A percentile compares a stretch with the other conserved stretches of the same genome.
phyloP scores from a whole-genome alignment of 2,329 filamentous ascomycete species.

The Triangularia setosa region DNA sequence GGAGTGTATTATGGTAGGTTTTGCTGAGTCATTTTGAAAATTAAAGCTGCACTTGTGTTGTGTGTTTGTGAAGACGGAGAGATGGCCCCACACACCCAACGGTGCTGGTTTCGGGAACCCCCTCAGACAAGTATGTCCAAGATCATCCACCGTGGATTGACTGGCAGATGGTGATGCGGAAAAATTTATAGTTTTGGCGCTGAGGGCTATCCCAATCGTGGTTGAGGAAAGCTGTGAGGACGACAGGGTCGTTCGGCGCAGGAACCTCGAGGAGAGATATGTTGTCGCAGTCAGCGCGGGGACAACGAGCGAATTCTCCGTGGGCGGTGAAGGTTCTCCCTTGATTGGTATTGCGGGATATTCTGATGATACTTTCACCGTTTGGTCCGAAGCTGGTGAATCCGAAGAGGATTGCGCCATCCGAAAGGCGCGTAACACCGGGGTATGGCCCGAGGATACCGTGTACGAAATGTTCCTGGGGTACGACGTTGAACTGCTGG shows the following conservation, averaged over 20 bases:
- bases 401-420: constrained; percentile 42
- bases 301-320: constrained; percentile 41
- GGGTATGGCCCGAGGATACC: constrained; percentile 43
- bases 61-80: constrained; percentile 33
- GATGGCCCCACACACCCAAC: constrained; percentile 48
- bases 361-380: constrained; percentile 35
- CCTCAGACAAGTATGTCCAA: constrained; percentile 44
- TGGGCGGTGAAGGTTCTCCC: constrained; percentile 38
- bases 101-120: constrained; percentile 31
- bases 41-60: constrained; percentile 38
- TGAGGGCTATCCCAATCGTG: constrained; percentile 11
- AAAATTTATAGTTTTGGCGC: constrained; percentile 20
- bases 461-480: constrained; percentile 29
- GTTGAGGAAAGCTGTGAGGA: constrained; percentile 48
- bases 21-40: constrained; percentile 44
- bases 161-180: constrained; percentile 49
- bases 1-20: constrained; percentile 47
- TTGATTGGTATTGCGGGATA: constrained; percentile 43
- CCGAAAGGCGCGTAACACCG: constrained; percentile 40
- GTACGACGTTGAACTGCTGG: constrained; percentile 1
- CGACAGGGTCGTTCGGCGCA: constrained; percentile 24
- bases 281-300: constrained; percentile 43
- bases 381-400: constrained; percentile 40
- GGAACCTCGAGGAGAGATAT: constrained; percentile 43
- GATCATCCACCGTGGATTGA: constrained; percentile 40